A percentile compares a stretch with the other conserved stretches of the same genome.
Evolutionary conservation across 2,329 filamentous ascomycete species (phyloP).

Genomic region (Venturia effusa): DNA sequence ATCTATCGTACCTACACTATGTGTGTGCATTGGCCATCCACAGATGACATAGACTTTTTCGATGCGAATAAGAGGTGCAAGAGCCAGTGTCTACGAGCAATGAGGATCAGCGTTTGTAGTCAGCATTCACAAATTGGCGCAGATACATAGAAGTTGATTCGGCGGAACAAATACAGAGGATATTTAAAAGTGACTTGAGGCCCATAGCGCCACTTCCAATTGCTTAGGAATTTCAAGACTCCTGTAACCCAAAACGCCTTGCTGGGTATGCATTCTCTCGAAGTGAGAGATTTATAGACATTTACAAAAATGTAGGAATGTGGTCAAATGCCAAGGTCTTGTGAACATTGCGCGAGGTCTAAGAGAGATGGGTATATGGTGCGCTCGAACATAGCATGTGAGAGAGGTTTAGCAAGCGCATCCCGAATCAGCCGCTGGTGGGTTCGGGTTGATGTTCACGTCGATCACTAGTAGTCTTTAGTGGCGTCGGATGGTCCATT

Average conservation of each 20-base stretch:
- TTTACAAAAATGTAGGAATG: background rate
- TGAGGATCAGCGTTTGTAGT: background rate
- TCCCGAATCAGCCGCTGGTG: constrained; percentile 58
- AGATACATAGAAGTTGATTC: background rate
- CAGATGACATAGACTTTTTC: background rate
- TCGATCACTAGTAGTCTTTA: constrained; percentile 62
- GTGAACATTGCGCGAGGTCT: background rate
- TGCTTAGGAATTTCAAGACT: constrained; percentile 1
- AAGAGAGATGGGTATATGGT: constrained; percentile 3
- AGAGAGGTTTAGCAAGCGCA: constrained; percentile 47
- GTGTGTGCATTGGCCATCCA: background rate
- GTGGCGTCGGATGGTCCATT: constrained; percentile 8
- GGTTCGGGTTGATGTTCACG: constrained; percentile 69
- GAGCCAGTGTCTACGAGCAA: background rate
- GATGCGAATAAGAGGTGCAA: background rate
- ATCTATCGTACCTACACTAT: background rate
- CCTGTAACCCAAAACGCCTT: background rate
- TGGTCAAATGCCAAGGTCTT: background rate
- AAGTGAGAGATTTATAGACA: background rate
- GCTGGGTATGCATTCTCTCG: background rate
- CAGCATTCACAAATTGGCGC: background rate
- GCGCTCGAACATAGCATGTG: background rate
- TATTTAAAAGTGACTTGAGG: background rate
- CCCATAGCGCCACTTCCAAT: background rate
- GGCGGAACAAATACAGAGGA: background rate